Percentiles rank a stretch among this genome's conserved stretches.
phyloP scores from a whole-genome alignment of 1,284 basidiomycete genomes.

The Volvariella surrecta region DNA sequence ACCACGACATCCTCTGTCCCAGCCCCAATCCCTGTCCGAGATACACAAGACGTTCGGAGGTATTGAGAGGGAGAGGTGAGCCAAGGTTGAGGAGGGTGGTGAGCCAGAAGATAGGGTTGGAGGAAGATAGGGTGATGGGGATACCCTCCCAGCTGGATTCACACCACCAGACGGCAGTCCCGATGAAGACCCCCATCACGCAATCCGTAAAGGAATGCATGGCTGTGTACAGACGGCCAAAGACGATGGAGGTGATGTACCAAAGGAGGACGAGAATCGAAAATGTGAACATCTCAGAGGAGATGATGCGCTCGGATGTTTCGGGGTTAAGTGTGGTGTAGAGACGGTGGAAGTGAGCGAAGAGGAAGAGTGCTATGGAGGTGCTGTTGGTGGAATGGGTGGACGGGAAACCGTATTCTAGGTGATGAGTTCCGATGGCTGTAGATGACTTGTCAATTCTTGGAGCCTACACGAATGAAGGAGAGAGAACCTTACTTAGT shows the following conservation, averaged over 20 bases:
- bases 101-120: constrained; percentile 18
- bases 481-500: constrained; percentile 47
- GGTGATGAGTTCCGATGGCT: constrained; percentile 81
- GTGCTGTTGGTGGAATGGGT: constrained; percentile 92
- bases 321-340: constrained; percentile 20
- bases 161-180: constrained; percentile 58
- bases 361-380: constrained; percentile 79
- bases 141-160: constrained; percentile 33
- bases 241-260: constrained; percentile 77
- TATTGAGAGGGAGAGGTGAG: constrained; percentile 8
- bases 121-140: constrained; percentile 19
- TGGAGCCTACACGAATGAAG: neutral
- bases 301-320: constrained; percentile 25
- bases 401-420: constrained; percentile 93
- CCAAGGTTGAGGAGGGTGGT: constrained; percentile 17
- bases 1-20: constrained; percentile 33
- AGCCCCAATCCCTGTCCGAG: constrained; percentile 31
- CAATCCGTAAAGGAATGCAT: constrained; percentile 89
- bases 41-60: constrained; percentile 14
- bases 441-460: constrained; percentile 2
- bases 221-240: constrained; percentile 84
- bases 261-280: constrained; percentile 40
- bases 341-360: constrained; percentile 43
- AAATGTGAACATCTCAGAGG: constrained; percentile 32
- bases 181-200: constrained; percentile 55